phyloP scores from a whole-genome alignment of 1,284 basidiomycete species.

The Termitomyces sp. region DNA sequence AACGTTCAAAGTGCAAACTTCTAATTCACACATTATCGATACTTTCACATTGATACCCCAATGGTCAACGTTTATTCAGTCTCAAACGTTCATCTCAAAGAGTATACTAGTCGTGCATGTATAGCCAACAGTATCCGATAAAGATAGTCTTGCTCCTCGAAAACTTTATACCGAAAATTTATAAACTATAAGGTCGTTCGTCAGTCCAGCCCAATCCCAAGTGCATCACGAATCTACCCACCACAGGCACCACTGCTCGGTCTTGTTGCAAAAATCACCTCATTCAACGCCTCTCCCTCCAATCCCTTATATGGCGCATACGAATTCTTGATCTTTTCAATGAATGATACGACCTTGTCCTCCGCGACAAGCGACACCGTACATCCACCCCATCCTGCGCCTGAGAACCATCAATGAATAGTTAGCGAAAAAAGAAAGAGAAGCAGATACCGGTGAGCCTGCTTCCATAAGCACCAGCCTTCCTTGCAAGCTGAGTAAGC shows the following conservation, averaged over 20 bases:
- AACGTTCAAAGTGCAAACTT: background rate
- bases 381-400: slow-evolving; percentile 90
- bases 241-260: slow-evolving; percentile 82
- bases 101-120: background rate
- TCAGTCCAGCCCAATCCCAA: background rate
- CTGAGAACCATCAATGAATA: slow-evolving; percentile 29
- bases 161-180: slow-evolving; percentile 10
- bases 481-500: slow-evolving; percentile 54
- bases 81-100: background rate
- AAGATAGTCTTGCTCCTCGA: background rate
- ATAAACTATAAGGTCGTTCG: slow-evolving; percentile 11
- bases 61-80: background rate
- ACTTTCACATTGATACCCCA: background rate
- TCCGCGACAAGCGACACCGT: slow-evolving; percentile 79
- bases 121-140: slow-evolving; percentile 10
- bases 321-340: slow-evolving; percentile 49
- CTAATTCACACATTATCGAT: background rate
- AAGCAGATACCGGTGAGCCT: slow-evolving; percentile 58
- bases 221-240: slow-evolving; percentile 30
- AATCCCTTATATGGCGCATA: slow-evolving; percentile 65
- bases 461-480: slow-evolving; percentile 73
- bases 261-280: slow-evolving; percentile 81
- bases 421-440: background rate
- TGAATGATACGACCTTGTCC: slow-evolving; percentile 62
- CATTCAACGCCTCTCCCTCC: slow-evolving; percentile 52